Evolutionary conservation across 73 alveolate genomes (phyloP).

Genomic region (Tetrahymena borealis): DNA sequence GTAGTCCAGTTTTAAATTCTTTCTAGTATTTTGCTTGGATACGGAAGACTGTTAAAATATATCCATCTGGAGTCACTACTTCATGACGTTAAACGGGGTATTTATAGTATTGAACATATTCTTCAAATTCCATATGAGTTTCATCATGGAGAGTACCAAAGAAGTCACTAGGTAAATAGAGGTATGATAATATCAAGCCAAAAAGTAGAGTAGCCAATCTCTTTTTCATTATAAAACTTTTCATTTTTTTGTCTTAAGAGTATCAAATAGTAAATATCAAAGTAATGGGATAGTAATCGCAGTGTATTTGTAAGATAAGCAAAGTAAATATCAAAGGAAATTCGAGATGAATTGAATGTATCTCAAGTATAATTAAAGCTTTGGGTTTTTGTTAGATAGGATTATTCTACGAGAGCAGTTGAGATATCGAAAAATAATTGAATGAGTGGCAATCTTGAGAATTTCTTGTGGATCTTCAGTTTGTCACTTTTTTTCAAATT

Average conservation of each 20-base stretch:
- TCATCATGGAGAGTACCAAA: conserved; percentile 14
- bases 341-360: no score
- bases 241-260: background rate
- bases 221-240: background rate
- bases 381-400: no score
- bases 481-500: no score
- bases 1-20: background rate
- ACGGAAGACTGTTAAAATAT: conserved; percentile 63
- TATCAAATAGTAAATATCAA: no score
- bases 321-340: no score
- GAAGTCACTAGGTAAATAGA: background rate
- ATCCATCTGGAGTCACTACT: conserved; percentile 90
- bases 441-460: no score
- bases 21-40: conserved; percentile 58
- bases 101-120: conserved; percentile 37
- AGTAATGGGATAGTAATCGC: no score
- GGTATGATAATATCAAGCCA: background rate
- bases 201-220: background rate
- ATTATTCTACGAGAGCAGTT: no score
- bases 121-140: conserved; percentile 22
- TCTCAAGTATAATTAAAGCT: no score
- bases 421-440: no score
- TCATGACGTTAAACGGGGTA: conserved; percentile 70
- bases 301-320: no score
- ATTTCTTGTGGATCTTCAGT: no score